Percentiles rank a stretch among this genome's conserved stretches.
phyloP scores from a whole-genome alignment of 768 basidiomycete species.

The Crassisporium funariophilum region DNA sequence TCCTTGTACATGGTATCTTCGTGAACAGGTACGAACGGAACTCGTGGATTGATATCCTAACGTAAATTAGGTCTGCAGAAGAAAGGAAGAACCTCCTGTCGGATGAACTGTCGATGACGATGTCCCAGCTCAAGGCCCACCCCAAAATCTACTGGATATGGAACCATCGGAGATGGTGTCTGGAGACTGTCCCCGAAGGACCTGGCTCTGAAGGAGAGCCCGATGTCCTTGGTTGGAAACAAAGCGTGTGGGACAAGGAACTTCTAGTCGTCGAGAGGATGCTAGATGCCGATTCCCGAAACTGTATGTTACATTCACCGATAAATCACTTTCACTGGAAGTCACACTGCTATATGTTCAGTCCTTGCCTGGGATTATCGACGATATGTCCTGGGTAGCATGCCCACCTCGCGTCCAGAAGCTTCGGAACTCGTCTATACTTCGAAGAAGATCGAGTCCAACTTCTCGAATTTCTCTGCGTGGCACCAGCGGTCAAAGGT shows the following conservation, averaged over 20 bases:
- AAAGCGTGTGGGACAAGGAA: slow-evolving; percentile 82
- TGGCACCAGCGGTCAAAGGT: slow-evolving; percentile 98
- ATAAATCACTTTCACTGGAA: too few relatives aligned
- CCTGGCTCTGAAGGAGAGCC: slow-evolving; percentile 51
- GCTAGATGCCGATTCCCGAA: slow-evolving; percentile 88
- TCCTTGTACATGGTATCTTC: slow-evolving; percentile 74
- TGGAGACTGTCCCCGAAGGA: slow-evolving; percentile 80
- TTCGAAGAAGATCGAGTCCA: slow-evolving; percentile 85
- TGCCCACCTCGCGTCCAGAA: slow-evolving; percentile 59
- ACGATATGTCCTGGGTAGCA: slow-evolving; percentile 75
- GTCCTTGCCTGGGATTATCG: slow-evolving; percentile 97
- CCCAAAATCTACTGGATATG: slow-evolving; percentile 99
- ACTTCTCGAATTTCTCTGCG: slow-evolving; percentile 97
- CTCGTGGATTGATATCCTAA: slow-evolving; percentile 11
- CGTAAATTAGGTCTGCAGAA: slow-evolving; percentile 52
- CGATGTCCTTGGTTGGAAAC: slow-evolving; percentile 69
- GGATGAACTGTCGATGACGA: slow-evolving; percentile 81
- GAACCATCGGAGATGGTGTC: slow-evolving; percentile 97
- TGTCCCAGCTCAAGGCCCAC: slow-evolving; percentile 73
- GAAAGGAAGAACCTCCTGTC: slow-evolving; percentile 65
- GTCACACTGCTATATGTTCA: slow-evolving; percentile 39
- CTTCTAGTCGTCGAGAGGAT: slow-evolving; percentile 88
- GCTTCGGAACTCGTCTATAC: slow-evolving; percentile 84
- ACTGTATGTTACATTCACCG: slow-evolving; percentile 61
- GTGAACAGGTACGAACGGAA: slow-evolving; percentile 52